These are phyloP conservation scores for Fusarium clavum DNA, from an alignment of 2,329 filamentous ascomycete genomes.

Conservation along the genomic window DNA sequence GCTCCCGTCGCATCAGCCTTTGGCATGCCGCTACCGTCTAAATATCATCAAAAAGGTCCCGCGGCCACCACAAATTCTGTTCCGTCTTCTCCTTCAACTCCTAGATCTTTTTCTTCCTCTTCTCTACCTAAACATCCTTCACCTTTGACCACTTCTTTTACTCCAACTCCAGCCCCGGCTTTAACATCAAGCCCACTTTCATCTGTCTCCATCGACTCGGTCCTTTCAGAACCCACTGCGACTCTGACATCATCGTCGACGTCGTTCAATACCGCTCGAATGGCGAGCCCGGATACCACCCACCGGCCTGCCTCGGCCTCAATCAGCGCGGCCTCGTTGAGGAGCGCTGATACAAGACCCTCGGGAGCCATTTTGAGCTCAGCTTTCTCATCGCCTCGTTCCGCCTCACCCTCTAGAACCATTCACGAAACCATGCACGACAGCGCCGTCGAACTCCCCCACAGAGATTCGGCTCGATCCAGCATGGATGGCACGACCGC, in stretches of 20 bases:
- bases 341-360: slow-evolving; percentile 26
- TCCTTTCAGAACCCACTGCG: slow-evolving; percentile 33
- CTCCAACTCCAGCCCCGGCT: neutral
- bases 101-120: slow-evolving; percentile 24
- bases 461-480: slow-evolving; percentile 46
- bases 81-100: slow-evolving; percentile 32
- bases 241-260: slow-evolving; percentile 36
- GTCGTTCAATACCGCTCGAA: slow-evolving; percentile 11
- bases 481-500: slow-evolving; percentile 45
- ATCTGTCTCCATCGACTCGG: slow-evolving; percentile 34
- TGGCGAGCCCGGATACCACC: slow-evolving; percentile 30
- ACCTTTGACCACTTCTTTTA: slow-evolving; percentile 15
- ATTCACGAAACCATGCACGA: slow-evolving; percentile 48
- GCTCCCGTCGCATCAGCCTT: slow-evolving; percentile 52
- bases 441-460: slow-evolving; percentile 48
- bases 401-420: slow-evolving; percentile 14
- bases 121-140: slow-evolving; percentile 21
- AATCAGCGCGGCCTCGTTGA: slow-evolving; percentile 9
- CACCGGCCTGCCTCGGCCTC: slow-evolving; percentile 15
- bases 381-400: slow-evolving; percentile 23
- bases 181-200: slow-evolving; percentile 23
- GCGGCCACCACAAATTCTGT: slow-evolving; percentile 22
- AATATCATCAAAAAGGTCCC: slow-evolving; percentile 43
- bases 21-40: slow-evolving; percentile 48
- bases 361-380: slow-evolving; percentile 16